phyloP scores from a whole-genome alignment of 805 yeast genomes.

The Candida palmyrensis region DNA sequence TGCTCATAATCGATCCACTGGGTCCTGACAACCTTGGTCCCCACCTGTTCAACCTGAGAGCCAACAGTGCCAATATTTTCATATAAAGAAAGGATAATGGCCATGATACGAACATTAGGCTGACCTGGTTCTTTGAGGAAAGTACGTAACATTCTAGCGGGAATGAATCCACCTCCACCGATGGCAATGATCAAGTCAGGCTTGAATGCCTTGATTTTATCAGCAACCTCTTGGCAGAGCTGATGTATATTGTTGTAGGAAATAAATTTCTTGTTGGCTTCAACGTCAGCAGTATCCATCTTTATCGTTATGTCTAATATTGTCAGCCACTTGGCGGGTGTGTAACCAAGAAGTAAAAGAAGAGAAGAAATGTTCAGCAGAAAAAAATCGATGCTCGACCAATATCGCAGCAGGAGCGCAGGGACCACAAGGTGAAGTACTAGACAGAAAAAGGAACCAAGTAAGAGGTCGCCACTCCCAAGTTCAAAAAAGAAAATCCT shows the following conservation, averaged over 20 bases:
- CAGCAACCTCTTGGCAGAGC: conserved; percentile 59
- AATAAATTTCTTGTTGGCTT: conserved; percentile 54
- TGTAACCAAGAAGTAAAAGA: not conserved
- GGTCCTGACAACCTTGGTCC: conserved; percentile 66
- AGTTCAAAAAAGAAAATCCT: no score
- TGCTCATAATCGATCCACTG: conserved; percentile 81
- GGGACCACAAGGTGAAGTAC: no score
- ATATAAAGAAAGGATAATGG: conserved; percentile 86
- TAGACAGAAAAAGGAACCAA: no score
- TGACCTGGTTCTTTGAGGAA: conserved; percentile 84
- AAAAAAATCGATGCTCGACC: not conserved
- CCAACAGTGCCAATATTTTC: conserved; percentile 71
- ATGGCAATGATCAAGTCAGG: conserved; percentile 92
- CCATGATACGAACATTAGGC: conserved; percentile 90
- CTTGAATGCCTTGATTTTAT: conserved; percentile 60
- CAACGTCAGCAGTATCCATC: conserved; percentile 17
- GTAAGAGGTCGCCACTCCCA: no score
- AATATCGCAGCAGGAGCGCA: not conserved
- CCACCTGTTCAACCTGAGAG: conserved; percentile 46
- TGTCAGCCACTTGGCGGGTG: no score
- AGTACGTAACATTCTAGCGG: conserved; percentile 92
- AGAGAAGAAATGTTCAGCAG: not conserved
- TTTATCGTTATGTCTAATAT: no score
- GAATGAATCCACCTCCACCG: conserved; percentile 98
- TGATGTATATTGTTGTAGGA: conserved; percentile 80